These are phyloP conservation scores for Coniochaeta pulveracea DNA, from an alignment of 2,329 filamentous ascomycete genomes.

Conservation along the genomic window DNA sequence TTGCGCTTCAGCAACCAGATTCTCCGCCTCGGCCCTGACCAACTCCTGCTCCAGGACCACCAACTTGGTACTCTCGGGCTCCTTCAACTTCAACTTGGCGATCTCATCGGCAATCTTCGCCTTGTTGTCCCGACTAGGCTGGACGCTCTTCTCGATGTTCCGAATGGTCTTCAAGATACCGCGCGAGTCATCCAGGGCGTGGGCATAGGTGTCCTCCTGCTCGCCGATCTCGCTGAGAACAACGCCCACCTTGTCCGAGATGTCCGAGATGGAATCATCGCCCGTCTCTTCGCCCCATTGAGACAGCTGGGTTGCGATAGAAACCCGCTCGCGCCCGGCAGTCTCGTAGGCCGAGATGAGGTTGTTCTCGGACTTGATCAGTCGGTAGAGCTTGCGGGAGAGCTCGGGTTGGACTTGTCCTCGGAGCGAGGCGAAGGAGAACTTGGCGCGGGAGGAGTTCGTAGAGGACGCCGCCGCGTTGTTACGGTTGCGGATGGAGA, in stretches of 20 bases:
- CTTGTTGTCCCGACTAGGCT: slow-evolving; percentile 82
- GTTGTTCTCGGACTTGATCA: slow-evolving; percentile 93
- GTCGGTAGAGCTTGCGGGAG: slow-evolving; percentile 74
- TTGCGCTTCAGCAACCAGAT: slow-evolving; percentile 90
- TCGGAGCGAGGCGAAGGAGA: slow-evolving; percentile 78
- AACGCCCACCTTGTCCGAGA: slow-evolving; percentile 93
- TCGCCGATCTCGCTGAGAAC: slow-evolving; percentile 86
- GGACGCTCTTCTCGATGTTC: slow-evolving; percentile 91
- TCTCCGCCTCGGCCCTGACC: slow-evolving; percentile 90
- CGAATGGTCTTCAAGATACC: slow-evolving; percentile 79
- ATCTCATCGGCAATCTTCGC: slow-evolving; percentile 88
- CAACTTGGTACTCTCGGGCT: slow-evolving; percentile 72
- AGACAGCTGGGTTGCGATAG: slow-evolving; percentile 81
- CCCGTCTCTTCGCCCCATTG: slow-evolving; percentile 92
- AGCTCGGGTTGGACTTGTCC: slow-evolving; percentile 79
- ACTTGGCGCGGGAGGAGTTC: slow-evolving; percentile 41
- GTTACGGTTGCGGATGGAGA: slow-evolving; percentile 4
- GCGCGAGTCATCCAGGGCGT: slow-evolving; percentile 77
- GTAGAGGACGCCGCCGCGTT: not conserved
- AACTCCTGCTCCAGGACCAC: slow-evolving; percentile 90
- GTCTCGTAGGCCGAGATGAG: slow-evolving; percentile 75
- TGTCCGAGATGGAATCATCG: slow-evolving; percentile 77
- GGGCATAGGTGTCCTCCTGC: slow-evolving; percentile 81
- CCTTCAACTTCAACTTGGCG: slow-evolving; percentile 80
- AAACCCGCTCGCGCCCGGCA: slow-evolving; percentile 72